Percentiles rank a stretch among this genome's conserved stretches.
These are phyloP conservation scores for Mrakia blollopis DNA, from an alignment of 768 basidiomycete genomes.

Conservation along the genomic window DNA sequence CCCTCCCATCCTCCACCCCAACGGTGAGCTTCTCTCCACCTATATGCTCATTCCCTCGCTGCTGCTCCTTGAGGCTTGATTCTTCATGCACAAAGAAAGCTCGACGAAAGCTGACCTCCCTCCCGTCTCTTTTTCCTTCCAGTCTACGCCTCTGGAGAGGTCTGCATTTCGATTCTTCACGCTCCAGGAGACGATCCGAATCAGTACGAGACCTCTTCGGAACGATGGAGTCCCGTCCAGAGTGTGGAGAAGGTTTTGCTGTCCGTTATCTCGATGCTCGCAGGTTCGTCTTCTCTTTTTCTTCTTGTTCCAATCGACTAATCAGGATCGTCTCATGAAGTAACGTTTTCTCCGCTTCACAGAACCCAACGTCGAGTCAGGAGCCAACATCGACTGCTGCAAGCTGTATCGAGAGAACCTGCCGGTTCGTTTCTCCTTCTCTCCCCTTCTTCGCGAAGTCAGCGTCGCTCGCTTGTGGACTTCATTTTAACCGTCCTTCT, in stretches of 20 bases:
- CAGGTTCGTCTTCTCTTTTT: slow-evolving; percentile 55
- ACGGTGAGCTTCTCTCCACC: slow-evolving; percentile 60
- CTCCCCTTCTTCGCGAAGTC: not conserved
- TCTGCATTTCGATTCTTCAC: slow-evolving; percentile 97
- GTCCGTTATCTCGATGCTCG: slow-evolving; percentile 94
- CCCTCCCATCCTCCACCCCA: slow-evolving; percentile 94
- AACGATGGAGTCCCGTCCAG: slow-evolving; percentile 92
- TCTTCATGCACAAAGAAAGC: not conserved
- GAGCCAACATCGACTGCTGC: slow-evolving; percentile 68
- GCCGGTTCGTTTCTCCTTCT: slow-evolving; percentile 11
- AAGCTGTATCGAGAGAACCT: slow-evolving; percentile 30
- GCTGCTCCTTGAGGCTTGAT: not conserved
- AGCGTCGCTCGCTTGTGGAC: too few species aligned
- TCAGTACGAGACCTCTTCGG: slow-evolving; percentile 90
- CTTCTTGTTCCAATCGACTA: too few species aligned
- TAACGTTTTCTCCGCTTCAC: not conserved
- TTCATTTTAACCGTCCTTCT: not conserved
- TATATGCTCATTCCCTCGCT: not conserved
- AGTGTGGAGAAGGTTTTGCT: slow-evolving; percentile 94
- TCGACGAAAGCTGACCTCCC: not conserved
- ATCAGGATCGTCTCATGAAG: not conserved
- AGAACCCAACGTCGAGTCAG: slow-evolving; percentile 97
- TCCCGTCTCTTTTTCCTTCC: slow-evolving; percentile 6
- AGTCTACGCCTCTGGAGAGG: slow-evolving; percentile 95
- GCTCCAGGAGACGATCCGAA: slow-evolving; percentile 58